Evolutionary conservation across 176 grass and related monocot genomes (phyloP).

Genomic region (Luzula sylvatica): DNA sequence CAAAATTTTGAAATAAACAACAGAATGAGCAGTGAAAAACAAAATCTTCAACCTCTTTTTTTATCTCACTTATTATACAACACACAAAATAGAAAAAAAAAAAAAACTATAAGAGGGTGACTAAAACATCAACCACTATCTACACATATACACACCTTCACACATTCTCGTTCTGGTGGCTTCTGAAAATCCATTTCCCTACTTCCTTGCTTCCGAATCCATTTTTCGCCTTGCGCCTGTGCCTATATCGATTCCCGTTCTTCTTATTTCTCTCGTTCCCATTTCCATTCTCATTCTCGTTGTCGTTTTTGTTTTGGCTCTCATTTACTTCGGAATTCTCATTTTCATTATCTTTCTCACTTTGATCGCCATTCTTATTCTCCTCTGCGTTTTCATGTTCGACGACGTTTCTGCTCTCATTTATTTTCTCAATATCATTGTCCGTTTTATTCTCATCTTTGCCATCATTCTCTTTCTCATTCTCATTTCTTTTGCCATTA

Average conservation of each 20-base stretch:
- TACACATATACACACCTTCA: slow-evolving; percentile 10
- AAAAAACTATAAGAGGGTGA: slow-evolving; percentile 20
- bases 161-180: not conserved
- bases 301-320: not conserved
- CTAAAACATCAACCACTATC: slow-evolving; percentile 21
- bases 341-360: not conserved
- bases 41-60: not conserved
- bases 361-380: not conserved
- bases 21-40: not conserved
- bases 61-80: no score
- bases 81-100: not conserved
- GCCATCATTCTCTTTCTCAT: not conserved
- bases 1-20: not conserved
- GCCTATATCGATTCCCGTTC: not conserved
- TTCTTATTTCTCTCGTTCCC: not conserved
- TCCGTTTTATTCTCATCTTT: not conserved
- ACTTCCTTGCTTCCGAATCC: slow-evolving; percentile 8
- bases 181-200: slow-evolving; percentile 20
- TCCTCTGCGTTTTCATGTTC: not conserved
- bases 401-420: not conserved
- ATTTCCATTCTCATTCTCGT: not conserved
- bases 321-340: not conserved
- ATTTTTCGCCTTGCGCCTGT: slow-evolving; percentile 8
- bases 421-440: not conserved
- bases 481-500: not conserved